Conservation (phyloP, 345 rosid species). For the Melastoma malabathricum region DNA sequence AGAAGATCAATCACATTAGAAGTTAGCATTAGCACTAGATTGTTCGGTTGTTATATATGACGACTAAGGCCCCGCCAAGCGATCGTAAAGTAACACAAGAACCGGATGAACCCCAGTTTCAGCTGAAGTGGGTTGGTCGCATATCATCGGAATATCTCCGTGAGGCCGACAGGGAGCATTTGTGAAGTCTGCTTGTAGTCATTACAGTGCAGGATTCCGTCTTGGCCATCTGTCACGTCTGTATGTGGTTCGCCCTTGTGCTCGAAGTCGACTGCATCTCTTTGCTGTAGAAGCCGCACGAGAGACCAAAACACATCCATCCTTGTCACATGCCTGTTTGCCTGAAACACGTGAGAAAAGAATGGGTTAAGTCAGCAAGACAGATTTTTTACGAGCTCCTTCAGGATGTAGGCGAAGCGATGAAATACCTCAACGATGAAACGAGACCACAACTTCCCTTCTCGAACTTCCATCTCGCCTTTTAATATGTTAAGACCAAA, state of each 20-base stretch:
- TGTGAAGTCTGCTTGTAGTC: constrained; percentile 17
- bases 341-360: constrained; percentile 26
- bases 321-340: constrained; percentile 47
- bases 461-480: constrained; percentile 63
- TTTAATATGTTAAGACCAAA: constrained; percentile 65
- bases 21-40: too few species aligned
- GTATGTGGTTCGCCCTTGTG: constrained; percentile 6
- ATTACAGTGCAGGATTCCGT: constrained; percentile 14
- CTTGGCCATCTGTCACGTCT: constrained; percentile 11
- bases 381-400: background rate
- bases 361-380: background rate
- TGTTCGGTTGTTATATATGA: too few species aligned
- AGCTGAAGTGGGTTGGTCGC: background rate
- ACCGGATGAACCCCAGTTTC: too few species aligned
- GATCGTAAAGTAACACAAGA: too few species aligned
- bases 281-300: constrained; percentile 47
- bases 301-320: constrained; percentile 71
- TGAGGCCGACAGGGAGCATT: constrained; percentile 15
- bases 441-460: constrained; percentile 61
- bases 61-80: too few species aligned
- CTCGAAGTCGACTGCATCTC: constrained; percentile 16
- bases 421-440: constrained; percentile 62
- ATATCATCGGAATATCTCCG: constrained; percentile 13
- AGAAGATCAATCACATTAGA: too few species aligned
- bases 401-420: background rate